A percentile compares a stretch with the other conserved stretches of the same genome.
These are phyloP conservation scores for Neotropicomus parvogracilis DNA, from an alignment of 1,284 basidiomycete genomes.

Conservation along the genomic window DNA sequence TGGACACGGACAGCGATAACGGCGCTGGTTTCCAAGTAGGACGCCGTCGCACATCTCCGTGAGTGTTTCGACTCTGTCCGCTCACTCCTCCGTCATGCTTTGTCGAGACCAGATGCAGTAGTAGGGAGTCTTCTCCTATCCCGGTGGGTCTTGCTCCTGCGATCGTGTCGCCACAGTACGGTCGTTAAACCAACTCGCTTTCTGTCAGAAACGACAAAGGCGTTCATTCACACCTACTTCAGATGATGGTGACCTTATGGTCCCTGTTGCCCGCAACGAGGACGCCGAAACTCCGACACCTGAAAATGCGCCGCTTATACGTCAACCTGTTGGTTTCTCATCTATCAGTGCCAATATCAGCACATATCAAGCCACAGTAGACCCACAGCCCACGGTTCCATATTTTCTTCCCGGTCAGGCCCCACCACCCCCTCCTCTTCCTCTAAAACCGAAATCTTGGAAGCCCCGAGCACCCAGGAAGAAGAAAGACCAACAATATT, in stretches of 20 bases:
- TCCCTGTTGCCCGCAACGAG: constrained; percentile 38
- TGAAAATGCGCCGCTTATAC: constrained; percentile 45
- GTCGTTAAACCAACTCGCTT: background rate
- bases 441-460: constrained; percentile 29
- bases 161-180: background rate
- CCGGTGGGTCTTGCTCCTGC: constrained; percentile 32
- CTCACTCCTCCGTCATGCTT: constrained; percentile 2
- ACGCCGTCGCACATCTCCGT: constrained; percentile 23
- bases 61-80: constrained; percentile 11
- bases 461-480: constrained; percentile 27
- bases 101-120: constrained; percentile 48
- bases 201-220: constrained; percentile 35
- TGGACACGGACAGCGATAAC: constrained; percentile 21
- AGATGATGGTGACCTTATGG: constrained; percentile 44
- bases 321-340: constrained; percentile 54
- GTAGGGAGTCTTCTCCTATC: constrained; percentile 51
- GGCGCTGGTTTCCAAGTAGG: constrained; percentile 18
- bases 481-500: constrained; percentile 27
- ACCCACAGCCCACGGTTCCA: constrained; percentile 24
- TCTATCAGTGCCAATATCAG: constrained; percentile 30
- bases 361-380: constrained; percentile 45
- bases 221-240: constrained; percentile 50
- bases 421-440: constrained; percentile 25
- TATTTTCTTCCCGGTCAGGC: constrained; percentile 53
- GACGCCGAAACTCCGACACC: constrained; percentile 49